These are phyloP conservation scores for Colletotrichum eremochloae DNA, from an alignment of 2,329 filamentous ascomycete species.

Conservation along the genomic window DNA sequence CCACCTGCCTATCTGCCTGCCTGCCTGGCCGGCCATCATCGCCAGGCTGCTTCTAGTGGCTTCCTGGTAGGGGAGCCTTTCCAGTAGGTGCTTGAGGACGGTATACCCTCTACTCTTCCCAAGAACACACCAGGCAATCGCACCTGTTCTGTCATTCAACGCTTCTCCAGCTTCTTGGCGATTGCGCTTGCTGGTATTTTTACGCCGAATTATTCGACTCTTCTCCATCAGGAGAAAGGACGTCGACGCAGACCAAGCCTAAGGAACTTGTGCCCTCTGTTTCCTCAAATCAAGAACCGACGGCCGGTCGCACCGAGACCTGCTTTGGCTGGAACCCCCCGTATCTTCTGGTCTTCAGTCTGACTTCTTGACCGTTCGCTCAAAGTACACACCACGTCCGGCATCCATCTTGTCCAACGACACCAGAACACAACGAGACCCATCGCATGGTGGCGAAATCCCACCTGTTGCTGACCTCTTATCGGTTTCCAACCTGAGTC, in stretches of 20 bases:
- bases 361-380: slow-evolving; percentile 7
- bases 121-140: slow-evolving; percentile 9
- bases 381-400: slow-evolving; percentile 12
- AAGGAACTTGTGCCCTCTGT: not conserved
- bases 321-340: not conserved
- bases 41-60: slow-evolving; percentile 17
- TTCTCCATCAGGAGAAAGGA: not conserved
- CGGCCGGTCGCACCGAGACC: not conserved
- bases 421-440: not conserved
- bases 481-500: slow-evolving; percentile 1
- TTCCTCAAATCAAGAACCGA: slow-evolving; percentile 14
- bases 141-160: not conserved
- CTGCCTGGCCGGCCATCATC: not conserved
- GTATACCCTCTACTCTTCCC: not conserved
- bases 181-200: slow-evolving; percentile 1
- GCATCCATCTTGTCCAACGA: not conserved
- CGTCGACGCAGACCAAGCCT: not conserved
- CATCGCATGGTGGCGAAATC: slow-evolving; percentile 8
- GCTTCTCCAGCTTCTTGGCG: slow-evolving; percentile 1
- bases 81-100: slow-evolving; percentile 2
- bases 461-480: not conserved
- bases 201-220: slow-evolving; percentile 2
- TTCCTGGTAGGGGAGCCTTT: slow-evolving; percentile 14
- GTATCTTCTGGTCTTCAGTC: not conserved
- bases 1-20: slow-evolving; percentile 9